Conservation (phyloP, 75 land plant species). For the Picea sitchensis region DNA sequence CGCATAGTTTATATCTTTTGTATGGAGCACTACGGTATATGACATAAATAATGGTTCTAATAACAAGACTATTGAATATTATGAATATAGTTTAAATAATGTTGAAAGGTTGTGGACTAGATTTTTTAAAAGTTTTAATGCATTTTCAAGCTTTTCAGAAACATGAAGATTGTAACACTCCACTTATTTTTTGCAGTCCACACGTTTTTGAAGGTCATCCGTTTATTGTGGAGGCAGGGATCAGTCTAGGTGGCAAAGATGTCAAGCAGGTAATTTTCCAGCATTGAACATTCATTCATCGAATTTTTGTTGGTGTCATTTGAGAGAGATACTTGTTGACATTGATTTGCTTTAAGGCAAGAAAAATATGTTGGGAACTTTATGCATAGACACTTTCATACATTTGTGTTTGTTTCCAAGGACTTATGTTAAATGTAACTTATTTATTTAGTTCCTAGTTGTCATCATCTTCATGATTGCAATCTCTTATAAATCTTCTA, state of each 20-base stretch:
- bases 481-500: background rate
- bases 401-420: background rate
- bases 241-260: slow-evolving; percentile 96
- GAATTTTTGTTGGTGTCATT: background rate
- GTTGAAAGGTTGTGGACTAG: background rate
- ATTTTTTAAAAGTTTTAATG: background rate
- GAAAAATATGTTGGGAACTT: background rate
- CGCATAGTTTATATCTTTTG: background rate
- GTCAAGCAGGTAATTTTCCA: slow-evolving; percentile 61
- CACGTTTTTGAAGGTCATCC: slow-evolving; percentile 99
- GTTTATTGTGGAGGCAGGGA: slow-evolving; percentile 96
- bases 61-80: background rate
- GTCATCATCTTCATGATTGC: background rate
- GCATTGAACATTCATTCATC: background rate
- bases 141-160: background rate
- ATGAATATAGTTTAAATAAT: background rate
- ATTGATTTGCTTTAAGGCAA: background rate
- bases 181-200: slow-evolving; percentile 42
- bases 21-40: background rate
- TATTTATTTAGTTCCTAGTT: background rate
- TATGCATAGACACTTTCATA: background rate
- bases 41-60: background rate
- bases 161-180: background rate
- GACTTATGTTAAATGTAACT: background rate
- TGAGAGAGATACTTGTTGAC: background rate